Base-by-base conservation (phyloP, 495 filamentous ascomycete genomes). In the Daldinia grandis region DNA sequence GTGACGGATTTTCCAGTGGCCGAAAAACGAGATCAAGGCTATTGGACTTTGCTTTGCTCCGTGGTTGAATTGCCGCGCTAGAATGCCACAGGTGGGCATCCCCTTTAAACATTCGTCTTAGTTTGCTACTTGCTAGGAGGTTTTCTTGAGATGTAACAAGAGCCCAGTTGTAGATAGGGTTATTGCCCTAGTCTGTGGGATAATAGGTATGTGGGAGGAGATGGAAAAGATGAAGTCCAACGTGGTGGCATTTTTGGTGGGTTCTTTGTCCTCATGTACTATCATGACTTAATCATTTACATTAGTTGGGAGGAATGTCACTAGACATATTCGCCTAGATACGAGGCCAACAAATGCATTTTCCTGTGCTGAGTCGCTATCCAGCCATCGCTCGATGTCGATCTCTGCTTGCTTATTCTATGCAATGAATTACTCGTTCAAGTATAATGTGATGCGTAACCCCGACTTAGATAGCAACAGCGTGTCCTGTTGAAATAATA, bases 161-260 rank as follows among this genome's bases (percentile, higher is more conserved):
- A 21, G 19, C 40, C 68, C 55, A 55, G 31, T 59, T 62, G 44
- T 69, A 47, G 65, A 59, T 57, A 66, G 59, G 69, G 75, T 66
- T 71, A 73, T 75, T n/a, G 62, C 73, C 66, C 71, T 49, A 53
- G 61, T 67, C 70, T 71, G 66, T 54, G 70, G 64, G 69, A 69
- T 75, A 76, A 76, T 76, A 64, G 37, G 37, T 65, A 65, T 73
- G 67, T 66, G 69, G 62, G 69, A 66, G 66, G 58, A 75, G 59
- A 44, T 66, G 65, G 40, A 63, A 66, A 66, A 76, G 66, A 72
- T 74, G 73, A 51, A 64, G 63, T 61, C 66, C 28, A 63, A 73
- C 66, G 69, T 75, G 55, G 15, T 70, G 75, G 58, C 66, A 71
- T 73, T 76, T 76, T 76, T 76, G 75, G 72, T 64, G 61, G 72